phyloP scores from a whole-genome alignment of 1,284 basidiomycete species.

The Pseudozyma pruni region DNA sequence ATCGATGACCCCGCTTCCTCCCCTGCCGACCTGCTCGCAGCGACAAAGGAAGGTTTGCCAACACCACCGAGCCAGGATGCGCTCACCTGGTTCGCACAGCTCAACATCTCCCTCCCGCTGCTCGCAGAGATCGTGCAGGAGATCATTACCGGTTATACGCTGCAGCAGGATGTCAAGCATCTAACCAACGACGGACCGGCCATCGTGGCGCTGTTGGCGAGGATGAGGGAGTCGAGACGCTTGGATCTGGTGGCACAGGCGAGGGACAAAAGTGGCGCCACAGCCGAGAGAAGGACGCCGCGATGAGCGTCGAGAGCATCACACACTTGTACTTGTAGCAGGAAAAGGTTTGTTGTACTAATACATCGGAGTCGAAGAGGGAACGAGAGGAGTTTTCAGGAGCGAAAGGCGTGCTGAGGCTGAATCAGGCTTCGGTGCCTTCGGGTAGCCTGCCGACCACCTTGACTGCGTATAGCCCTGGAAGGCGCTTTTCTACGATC shows the following conservation, averaged over 20 bases:
- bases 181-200: slow-evolving; percentile 21
- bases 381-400: not conserved
- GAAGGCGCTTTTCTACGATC: slow-evolving; percentile 61
- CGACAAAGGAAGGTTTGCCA: slow-evolving; percentile 39
- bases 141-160: slow-evolving; percentile 85
- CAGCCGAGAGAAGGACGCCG: not conserved
- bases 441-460: slow-evolving; percentile 62
- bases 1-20: slow-evolving; percentile 4
- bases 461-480: slow-evolving; percentile 66
- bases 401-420: not conserved
- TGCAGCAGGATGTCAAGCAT: slow-evolving; percentile 64
- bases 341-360: slow-evolving; percentile 8
- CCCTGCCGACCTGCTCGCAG: slow-evolving; percentile 20
- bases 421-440: slow-evolving; percentile 27
- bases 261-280: slow-evolving; percentile 3
- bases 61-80: slow-evolving; percentile 70
- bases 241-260: slow-evolving; percentile 1
- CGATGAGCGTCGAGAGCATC: too few species aligned
- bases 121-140: slow-evolving; percentile 90
- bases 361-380: slow-evolving; percentile 16
- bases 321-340: slow-evolving; percentile 20
- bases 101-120: slow-evolving; percentile 84
- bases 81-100: slow-evolving; percentile 82
- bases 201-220: slow-evolving; percentile 38
- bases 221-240: slow-evolving; percentile 38